These are phyloP conservation scores for Vanderwaltozyma yarrowii DNA, from an alignment of 805 yeast genomes.

Conservation along the genomic window DNA sequence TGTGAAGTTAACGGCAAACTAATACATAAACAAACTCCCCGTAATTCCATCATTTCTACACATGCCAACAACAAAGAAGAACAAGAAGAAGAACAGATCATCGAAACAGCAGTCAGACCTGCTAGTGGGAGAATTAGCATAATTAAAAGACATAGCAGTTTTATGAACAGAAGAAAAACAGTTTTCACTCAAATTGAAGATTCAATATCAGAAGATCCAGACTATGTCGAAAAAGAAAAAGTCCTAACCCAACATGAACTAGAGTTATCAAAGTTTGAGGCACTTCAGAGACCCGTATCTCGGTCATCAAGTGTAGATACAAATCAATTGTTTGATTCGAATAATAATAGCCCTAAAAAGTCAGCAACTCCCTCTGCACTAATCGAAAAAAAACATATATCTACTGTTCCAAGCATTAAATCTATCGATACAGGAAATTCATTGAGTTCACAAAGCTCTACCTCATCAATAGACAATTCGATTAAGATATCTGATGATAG, in stretches of 20 bases:
- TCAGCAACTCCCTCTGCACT: not conserved
- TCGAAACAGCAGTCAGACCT: conserved; percentile 14
- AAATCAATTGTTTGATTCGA: conserved; percentile 15
- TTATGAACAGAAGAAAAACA: not conserved
- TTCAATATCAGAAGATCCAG: conserved; percentile 1
- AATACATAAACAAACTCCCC: too few relatives aligned
- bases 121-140: conserved; percentile 28
- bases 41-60: too few relatives aligned
- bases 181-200: not conserved
- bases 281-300: conserved; percentile 5
- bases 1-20: too few relatives aligned
- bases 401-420: conserved; percentile 22
- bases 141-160: conserved; percentile 8
- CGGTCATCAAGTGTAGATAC: conserved; percentile 17
- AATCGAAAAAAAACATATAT: conserved; percentile 6
- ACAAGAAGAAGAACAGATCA: conserved; percentile 5
- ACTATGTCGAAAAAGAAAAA: conserved; percentile 15
- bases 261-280: conserved; percentile 12
- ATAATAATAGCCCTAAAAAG: conserved; percentile 13
- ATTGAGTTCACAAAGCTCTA: conserved; percentile 1
- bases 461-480: not conserved
- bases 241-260: conserved; percentile 15
- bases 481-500: not conserved
- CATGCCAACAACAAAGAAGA: conserved; percentile 7
- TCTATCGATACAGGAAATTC: conserved; percentile 20